These are phyloP conservation scores for Articulospora tetracladia DNA, from an alignment of 495 filamentous ascomycete species.

Conservation along the genomic window DNA sequence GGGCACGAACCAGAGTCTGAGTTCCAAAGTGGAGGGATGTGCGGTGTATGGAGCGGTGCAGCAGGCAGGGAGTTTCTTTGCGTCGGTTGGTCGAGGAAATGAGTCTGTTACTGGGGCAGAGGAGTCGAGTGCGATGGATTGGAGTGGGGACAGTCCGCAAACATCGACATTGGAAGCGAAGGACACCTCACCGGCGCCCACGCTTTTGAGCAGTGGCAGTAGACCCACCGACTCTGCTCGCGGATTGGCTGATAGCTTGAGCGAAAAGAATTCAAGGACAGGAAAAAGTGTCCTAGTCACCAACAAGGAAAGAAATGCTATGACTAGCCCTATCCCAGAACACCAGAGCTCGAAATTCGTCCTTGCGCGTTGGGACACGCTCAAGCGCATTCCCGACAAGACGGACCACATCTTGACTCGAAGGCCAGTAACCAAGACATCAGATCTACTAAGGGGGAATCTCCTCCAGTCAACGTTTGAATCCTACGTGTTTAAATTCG, in stretches of 20 bases:
- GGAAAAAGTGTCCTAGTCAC: no score
- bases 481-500: conserved; percentile 3
- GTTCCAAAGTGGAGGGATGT: background rate
- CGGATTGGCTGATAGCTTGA: no score
- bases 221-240: no score
- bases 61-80: background rate
- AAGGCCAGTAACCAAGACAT: background rate
- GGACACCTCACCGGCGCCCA: no score
- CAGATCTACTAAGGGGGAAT: conserved; percentile 1
- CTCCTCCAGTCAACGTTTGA: conserved; percentile 1
- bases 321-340: background rate
- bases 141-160: background rate
- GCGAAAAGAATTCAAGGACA: no score
- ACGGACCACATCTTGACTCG: background rate
- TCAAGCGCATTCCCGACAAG: background rate
- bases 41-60: background rate
- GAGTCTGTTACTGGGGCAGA: background rate
- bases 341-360: background rate
- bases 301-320: background rate
- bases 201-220: no score
- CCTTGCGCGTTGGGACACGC: background rate
- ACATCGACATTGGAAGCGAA: background rate
- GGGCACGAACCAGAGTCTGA: background rate
- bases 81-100: background rate
- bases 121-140: background rate